A percentile compares a stretch with the other conserved stretches of the same genome.
These are phyloP conservation scores for Emmonsiellopsis sp. DNA, from an alignment of 2,329 filamentous ascomycete genomes.

Conservation along the genomic window DNA sequence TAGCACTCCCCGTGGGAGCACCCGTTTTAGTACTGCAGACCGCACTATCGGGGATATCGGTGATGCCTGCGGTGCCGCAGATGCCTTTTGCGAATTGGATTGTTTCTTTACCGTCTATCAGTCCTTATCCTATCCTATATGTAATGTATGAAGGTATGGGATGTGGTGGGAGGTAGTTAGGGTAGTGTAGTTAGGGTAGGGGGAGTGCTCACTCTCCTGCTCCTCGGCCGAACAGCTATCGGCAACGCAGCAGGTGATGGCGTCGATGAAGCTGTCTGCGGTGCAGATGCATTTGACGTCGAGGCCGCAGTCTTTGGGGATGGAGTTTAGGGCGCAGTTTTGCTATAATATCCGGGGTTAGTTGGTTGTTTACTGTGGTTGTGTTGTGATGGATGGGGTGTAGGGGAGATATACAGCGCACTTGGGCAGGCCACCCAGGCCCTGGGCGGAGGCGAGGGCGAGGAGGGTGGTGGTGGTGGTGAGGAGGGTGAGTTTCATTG, in stretches of 20 bases:
- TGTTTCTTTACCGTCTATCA: constrained; percentile 21
- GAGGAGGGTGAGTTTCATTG: constrained; percentile 44
- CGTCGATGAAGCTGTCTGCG: constrained; percentile 35
- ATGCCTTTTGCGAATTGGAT: constrained; percentile 28
- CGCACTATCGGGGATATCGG: constrained; percentile 24
- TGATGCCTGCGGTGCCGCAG: constrained; percentile 30
- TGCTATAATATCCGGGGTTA: too few species aligned
- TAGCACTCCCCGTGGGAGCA: not conserved
- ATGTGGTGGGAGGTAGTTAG: not conserved
- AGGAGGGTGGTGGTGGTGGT: constrained; percentile 48
- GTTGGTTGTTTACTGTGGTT: constrained; percentile 2
- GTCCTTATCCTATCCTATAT: too few species aligned
- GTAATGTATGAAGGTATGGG: too few species aligned
- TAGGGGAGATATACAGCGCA: constrained; percentile 45
- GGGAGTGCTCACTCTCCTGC: constrained; percentile 28
- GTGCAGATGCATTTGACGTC: constrained; percentile 44
- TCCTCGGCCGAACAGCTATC: constrained; percentile 33
- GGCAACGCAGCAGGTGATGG: constrained; percentile 44
- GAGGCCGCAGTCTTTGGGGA: constrained; percentile 30
- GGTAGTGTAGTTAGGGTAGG: not conserved
- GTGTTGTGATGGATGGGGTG: not conserved
- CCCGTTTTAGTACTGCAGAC: constrained; percentile 15
- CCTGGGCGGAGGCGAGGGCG: constrained; percentile 39
- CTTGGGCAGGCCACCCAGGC: constrained; percentile 36
- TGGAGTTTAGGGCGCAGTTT: constrained; percentile 34